Conservation (phyloP, 768 basidiomycete genomes). For the Suillus bovinus region DNA sequence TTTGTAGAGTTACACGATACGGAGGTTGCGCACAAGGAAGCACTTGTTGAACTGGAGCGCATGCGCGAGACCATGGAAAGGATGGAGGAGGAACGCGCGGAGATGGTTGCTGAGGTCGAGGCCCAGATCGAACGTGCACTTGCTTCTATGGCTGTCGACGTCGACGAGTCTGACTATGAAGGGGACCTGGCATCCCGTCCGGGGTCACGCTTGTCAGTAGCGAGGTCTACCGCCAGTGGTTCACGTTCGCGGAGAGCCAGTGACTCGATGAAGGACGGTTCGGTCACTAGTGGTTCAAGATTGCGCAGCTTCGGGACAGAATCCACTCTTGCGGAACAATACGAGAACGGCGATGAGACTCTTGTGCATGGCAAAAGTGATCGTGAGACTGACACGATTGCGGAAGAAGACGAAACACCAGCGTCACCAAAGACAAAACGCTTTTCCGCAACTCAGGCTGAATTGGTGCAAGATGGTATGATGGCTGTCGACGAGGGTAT, state of each 20-base stretch:
- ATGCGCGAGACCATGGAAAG: conserved; percentile 86
- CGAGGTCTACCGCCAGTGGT: conserved; percentile 44
- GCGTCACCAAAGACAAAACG: conserved; percentile 64
- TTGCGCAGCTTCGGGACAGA: conserved; percentile 78
- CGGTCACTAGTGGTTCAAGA: conserved; percentile 31
- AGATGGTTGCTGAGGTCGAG: conserved; percentile 92
- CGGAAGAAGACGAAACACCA: conserved; percentile 55
- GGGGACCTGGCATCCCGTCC: conserved; percentile 59
- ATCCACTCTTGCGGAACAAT: conserved; percentile 75
- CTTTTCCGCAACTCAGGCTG: conserved; percentile 72
- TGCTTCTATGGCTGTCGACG: conserved; percentile 80
- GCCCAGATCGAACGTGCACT: conserved; percentile 88
- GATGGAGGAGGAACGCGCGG: conserved; percentile 85
- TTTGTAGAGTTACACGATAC: conserved; percentile 77
- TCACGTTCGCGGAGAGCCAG: conserved; percentile 61
- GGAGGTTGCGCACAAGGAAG: conserved; percentile 78
- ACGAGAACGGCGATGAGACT: conserved; percentile 45
- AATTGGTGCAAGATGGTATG: conserved; percentile 74
- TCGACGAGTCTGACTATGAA: conserved; percentile 71
- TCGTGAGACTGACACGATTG: conserved; percentile 52
- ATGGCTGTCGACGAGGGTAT: conserved; percentile 85
- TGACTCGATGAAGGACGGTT: conserved; percentile 50
- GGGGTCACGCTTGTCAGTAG: conserved; percentile 61
- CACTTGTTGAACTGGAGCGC: conserved; percentile 73
- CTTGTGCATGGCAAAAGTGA: conserved; percentile 37